Conservation (phyloP, 2,329 filamentous ascomycete species). For the Rhynchosporium agropyri region DNA sequence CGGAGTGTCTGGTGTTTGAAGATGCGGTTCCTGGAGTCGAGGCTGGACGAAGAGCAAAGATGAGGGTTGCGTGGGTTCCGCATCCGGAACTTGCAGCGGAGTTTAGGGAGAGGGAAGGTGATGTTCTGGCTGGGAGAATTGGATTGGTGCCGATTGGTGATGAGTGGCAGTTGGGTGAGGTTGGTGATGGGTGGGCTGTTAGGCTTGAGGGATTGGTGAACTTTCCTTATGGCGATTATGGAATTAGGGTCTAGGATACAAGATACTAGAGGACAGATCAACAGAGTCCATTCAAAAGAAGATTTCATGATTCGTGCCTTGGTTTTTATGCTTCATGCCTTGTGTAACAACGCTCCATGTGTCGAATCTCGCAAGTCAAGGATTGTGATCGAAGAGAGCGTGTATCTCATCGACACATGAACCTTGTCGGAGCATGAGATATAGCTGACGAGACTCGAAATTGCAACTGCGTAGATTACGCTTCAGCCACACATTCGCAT, state of each 20-base stretch:
- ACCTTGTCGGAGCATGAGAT: too few relatives aligned
- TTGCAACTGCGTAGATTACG: too few relatives aligned
- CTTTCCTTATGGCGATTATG: constrained; percentile 46
- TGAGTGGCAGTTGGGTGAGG: constrained; percentile 49
- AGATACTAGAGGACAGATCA: too few relatives aligned
- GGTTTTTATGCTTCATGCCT: too few relatives aligned
- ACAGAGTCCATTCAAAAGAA: too few relatives aligned
- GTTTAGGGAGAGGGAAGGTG: constrained; percentile 72
- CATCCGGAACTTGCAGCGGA: constrained; percentile 76
- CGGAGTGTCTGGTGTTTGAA: constrained; percentile 94
- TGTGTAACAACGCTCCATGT: too few relatives aligned
- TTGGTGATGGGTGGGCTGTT: constrained; percentile 47
- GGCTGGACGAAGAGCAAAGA: constrained; percentile 83
- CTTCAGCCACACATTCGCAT: too few relatives aligned
- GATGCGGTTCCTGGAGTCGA: constrained; percentile 92
- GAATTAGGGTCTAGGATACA: constrained; percentile 19
- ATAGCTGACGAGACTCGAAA: too few relatives aligned
- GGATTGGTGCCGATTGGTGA: constrained; percentile 46
- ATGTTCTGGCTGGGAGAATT: constrained; percentile 73
- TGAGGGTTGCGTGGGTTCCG: constrained; percentile 91
- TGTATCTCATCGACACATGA: too few relatives aligned
- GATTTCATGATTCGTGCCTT: too few relatives aligned
- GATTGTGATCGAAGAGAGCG: too few relatives aligned
- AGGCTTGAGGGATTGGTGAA: constrained; percentile 43
- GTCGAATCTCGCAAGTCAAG: too few relatives aligned